Evolutionary conservation across 208 protist genomes (phyloP).

Genomic region (Wallacemonas sp.): DNA sequence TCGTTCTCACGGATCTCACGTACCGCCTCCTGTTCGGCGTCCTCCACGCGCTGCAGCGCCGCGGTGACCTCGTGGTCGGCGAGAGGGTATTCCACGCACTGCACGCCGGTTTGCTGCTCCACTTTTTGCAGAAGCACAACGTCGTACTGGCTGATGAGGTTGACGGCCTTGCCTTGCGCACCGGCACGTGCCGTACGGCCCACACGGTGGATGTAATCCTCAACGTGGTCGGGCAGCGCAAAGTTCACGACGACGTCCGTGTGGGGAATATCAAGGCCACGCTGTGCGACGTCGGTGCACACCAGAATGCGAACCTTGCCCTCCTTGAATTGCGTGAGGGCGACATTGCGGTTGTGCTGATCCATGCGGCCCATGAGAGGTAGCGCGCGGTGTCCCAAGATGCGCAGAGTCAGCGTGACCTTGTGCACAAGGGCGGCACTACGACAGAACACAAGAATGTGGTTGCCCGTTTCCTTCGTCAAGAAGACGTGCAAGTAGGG

Average conservation of each 20-base stretch:
- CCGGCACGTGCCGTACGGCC: constrained; percentile 96
- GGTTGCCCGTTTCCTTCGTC: constrained; percentile 86
- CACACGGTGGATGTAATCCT: constrained; percentile 98
- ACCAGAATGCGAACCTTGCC: constrained; percentile 90
- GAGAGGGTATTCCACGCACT: constrained; percentile 89
- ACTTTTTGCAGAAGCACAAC: constrained; percentile 98
- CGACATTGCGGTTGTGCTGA: constrained; percentile 89
- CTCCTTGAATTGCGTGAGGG: constrained; percentile 89
- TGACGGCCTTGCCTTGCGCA: constrained; percentile 92
- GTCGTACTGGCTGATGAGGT: constrained; percentile 97
- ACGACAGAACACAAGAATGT: constrained; percentile 92
- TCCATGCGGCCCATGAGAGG: constrained; percentile 93
- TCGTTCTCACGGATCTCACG: constrained; percentile 88
- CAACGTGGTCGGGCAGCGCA: constrained; percentile 95
- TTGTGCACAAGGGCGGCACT: constrained; percentile 90
- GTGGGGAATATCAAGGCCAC: constrained; percentile 98
- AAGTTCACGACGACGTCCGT: constrained; percentile 98
- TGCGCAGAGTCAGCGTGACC: constrained; percentile 88
- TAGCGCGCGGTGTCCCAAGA: constrained; percentile 88
- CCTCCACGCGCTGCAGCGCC: constrained; percentile 88
- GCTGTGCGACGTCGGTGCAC: constrained; percentile 92
- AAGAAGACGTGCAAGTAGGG: constrained; percentile 89
- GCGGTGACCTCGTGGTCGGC: constrained; percentile 69
- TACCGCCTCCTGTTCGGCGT: constrained; percentile 90
- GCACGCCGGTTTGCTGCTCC: constrained; percentile 94